These are phyloP conservation scores for Blastocystis sp. DNA, from an alignment of 352 stramenopile species.

Conservation along the genomic window DNA sequence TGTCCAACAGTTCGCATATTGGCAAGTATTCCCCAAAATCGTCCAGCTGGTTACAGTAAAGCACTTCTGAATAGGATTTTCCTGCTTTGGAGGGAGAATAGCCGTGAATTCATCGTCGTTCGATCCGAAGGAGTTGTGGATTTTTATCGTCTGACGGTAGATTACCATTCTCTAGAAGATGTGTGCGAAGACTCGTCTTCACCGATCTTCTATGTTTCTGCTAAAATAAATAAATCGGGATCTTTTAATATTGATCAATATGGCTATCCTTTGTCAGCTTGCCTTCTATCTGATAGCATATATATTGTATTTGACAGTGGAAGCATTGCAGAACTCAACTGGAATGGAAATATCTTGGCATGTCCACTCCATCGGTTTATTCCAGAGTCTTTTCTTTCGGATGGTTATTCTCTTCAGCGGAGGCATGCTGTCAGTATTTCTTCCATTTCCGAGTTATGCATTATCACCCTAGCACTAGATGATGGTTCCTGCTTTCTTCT, in stretches of 20 bases:
- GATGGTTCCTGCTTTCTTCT: not conserved
- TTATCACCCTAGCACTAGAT: not conserved
- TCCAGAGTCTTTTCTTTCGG: not conserved
- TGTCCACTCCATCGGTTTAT: not conserved
- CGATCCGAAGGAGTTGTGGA: conserved; percentile 27
- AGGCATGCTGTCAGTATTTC: not conserved
- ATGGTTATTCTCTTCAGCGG: not conserved
- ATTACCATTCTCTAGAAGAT: not conserved
- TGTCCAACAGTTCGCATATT: not conserved
- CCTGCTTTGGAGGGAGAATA: conserved; percentile 32
- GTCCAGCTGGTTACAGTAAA: conserved; percentile 39
- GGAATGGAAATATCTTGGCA: conserved; percentile 16
- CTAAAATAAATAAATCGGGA: not conserved
- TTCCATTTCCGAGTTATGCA: not conserved
- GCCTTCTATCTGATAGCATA: not conserved
- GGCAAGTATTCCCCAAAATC: not conserved
- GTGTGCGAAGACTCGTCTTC: not conserved
- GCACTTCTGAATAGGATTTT: conserved; percentile 51
- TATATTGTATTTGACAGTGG: conserved; percentile 1
- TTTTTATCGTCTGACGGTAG: not conserved
- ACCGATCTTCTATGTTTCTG: not conserved
- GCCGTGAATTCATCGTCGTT: conserved; percentile 6
- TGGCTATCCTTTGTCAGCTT: conserved; percentile 13
- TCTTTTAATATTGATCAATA: conserved; percentile 36
- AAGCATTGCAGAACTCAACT: conserved; percentile 7